Evolutionary conservation across 2,329 filamentous ascomycete genomes (phyloP).

Genomic region (Claviceps lovelessii): DNA sequence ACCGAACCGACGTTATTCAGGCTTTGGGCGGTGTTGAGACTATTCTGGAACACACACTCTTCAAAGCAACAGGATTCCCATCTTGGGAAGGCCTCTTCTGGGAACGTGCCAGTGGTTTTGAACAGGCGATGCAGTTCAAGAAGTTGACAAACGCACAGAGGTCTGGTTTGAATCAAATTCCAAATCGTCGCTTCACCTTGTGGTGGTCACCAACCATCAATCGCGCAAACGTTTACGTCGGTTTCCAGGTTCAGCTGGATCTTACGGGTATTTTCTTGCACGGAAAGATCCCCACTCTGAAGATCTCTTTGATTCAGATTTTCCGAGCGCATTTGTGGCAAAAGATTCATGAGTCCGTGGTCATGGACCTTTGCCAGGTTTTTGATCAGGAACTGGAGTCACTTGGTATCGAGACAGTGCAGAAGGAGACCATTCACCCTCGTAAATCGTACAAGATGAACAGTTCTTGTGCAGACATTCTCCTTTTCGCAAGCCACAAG

Average conservation of each 20-base stretch:
- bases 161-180: conserved; percentile 94
- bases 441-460: conserved; percentile 99
- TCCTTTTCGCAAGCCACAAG: conserved; percentile 93
- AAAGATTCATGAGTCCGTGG: conserved; percentile 96
- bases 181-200: conserved; percentile 92
- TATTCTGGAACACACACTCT: conserved; percentile 89
- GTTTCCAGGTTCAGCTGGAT: conserved; percentile 98
- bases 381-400: conserved; percentile 96
- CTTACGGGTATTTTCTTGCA: conserved; percentile 97
- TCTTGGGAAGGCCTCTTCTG: conserved; percentile 96
- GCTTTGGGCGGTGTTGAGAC: conserved; percentile 93
- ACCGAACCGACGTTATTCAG: conserved; percentile 93
- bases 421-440: conserved; percentile 98
- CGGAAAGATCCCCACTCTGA: conserved; percentile 94
- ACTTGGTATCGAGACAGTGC: conserved; percentile 88
- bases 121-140: conserved; percentile 85
- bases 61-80: conserved; percentile 92
- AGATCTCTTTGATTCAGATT: conserved; percentile 96
- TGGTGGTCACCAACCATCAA: conserved; percentile 97
- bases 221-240: conserved; percentile 92
- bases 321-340: conserved; percentile 99
- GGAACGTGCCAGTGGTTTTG: conserved; percentile 43
- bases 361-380: conserved; percentile 98
- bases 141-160: conserved; percentile 95
- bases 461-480: conserved; percentile 92